phyloP scores from a whole-genome alignment of 441 rosid genomes.

The Monsonia emarginata region DNA sequence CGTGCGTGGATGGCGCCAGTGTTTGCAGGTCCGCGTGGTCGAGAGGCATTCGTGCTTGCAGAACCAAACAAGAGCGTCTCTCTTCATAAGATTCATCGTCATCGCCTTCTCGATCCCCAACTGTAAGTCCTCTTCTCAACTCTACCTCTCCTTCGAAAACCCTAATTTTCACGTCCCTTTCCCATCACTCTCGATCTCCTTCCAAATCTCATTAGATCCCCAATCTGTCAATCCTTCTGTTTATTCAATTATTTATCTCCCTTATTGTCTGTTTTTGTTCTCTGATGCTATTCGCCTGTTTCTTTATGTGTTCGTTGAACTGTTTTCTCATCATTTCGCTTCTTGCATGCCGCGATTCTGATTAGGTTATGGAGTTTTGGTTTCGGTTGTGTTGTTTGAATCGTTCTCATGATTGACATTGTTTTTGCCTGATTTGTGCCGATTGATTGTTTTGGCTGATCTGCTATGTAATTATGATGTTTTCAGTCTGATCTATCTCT shows the following conservation, averaged over 20 bases:
- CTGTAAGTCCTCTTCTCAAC: conserved; percentile 30
- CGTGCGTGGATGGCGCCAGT: too few species aligned
- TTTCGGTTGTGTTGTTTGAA: background rate
- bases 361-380: conserved; percentile 1
- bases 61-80: conserved; percentile 24
- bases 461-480: background rate
- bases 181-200: conserved; percentile 17
- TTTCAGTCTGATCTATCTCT: background rate
- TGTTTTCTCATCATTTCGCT: background rate
- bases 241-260: background rate
- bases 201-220: conserved; percentile 22
- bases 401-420: background rate
- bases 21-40: too few species aligned
- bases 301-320: background rate
- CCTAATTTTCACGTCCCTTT: conserved; percentile 20
- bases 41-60: too few species aligned
- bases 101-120: conserved; percentile 25
- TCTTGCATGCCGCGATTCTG: background rate
- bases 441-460: background rate
- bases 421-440: background rate
- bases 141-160: conserved; percentile 23
- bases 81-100: conserved; percentile 17
- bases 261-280: background rate
- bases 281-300: background rate
- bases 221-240: conserved; percentile 6